Percentiles rank a stretch among this genome's conserved stretches.
phyloP scores from a whole-genome alignment of 371 early-diverging fungal genomes.

The Cokeromyces recurvatus region DNA sequence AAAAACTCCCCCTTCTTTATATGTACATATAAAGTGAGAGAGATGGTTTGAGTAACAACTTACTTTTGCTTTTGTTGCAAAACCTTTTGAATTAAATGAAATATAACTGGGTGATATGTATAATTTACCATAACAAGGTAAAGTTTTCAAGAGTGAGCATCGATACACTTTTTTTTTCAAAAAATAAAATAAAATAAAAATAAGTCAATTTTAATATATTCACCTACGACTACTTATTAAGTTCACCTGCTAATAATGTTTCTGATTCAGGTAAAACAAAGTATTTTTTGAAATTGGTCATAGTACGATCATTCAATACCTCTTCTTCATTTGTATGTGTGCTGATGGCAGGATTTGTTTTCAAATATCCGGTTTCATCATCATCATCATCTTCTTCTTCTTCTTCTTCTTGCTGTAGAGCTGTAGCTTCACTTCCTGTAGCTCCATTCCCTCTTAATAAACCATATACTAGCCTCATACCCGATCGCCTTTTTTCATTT shows the following conservation, averaged over 20 bases:
- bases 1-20: too few species aligned
- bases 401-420: slow-evolving; percentile 18
- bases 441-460: slow-evolving; percentile 22
- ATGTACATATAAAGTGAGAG: too few species aligned
- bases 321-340: slow-evolving; percentile 20
- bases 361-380: slow-evolving; percentile 1
- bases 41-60: too few species aligned
- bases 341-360: background rate
- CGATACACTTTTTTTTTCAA: slow-evolving; percentile 41
- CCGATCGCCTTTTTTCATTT: slow-evolving; percentile 35
- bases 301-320: slow-evolving; percentile 30
- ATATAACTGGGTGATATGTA: slow-evolving; percentile 64
- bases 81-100: slow-evolving; percentile 62
- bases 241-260: slow-evolving; percentile 47
- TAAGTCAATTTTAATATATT: too few species aligned
- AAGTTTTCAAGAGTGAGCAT: slow-evolving; percentile 39
- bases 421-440: slow-evolving; percentile 21
- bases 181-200: too few species aligned
- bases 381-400: slow-evolving; percentile 25
- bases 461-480: slow-evolving; percentile 42
- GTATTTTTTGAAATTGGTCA: slow-evolving; percentile 46
- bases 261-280: slow-evolving; percentile 63
- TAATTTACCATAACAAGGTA: slow-evolving; percentile 61
- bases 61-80: slow-evolving; percentile 57
- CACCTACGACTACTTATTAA: too few species aligned